These are phyloP conservation scores for Mycena floridula DNA, from an alignment of 768 basidiomycete genomes.

Conservation along the genomic window DNA sequence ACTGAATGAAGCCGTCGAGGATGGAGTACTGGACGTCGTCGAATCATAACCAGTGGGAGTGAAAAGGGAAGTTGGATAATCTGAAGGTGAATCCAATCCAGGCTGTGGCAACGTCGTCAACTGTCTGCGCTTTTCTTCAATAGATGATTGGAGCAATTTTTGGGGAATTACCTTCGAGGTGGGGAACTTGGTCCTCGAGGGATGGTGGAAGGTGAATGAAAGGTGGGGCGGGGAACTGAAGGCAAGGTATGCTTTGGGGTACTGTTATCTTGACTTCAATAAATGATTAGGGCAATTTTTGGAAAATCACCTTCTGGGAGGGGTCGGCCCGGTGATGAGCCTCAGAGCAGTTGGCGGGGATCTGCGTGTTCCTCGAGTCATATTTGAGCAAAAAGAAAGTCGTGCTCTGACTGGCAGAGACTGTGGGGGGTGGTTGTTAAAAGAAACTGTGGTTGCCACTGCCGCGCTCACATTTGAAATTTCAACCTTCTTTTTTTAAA, in stretches of 20 bases:
- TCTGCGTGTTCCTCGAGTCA: conserved; percentile 47
- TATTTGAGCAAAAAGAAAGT: conserved; percentile 17
- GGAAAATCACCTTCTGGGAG: conserved; percentile 39
- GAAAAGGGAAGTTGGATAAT: conserved; percentile 2
- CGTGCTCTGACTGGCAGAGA: not conserved
- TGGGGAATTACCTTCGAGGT: conserved; percentile 13
- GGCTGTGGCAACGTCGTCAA: conserved; percentile 4
- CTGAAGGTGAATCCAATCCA: not conserved
- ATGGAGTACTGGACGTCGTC: conserved; percentile 5
- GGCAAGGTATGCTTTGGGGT: conserved; percentile 62
- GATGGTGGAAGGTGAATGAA: conserved; percentile 26
- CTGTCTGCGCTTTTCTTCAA: too few relatives aligned
- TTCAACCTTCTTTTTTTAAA: too few relatives aligned
- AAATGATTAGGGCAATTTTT: not conserved
- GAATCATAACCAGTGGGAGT: not conserved
- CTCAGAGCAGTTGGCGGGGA: conserved; percentile 61
- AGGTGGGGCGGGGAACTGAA: conserved; percentile 52
- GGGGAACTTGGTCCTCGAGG: conserved; percentile 14
- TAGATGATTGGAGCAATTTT: too few relatives aligned
- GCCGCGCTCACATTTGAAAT: too few relatives aligned
- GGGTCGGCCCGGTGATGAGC: conserved; percentile 55
- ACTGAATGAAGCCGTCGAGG: conserved; percentile 11
- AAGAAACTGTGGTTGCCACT: not conserved
- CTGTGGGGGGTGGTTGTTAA: not conserved
- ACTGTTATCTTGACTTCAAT: conserved; percentile 16